Conservation (phyloP, 495 filamentous ascomycete species). For the Ramalina peruviana region DNA sequence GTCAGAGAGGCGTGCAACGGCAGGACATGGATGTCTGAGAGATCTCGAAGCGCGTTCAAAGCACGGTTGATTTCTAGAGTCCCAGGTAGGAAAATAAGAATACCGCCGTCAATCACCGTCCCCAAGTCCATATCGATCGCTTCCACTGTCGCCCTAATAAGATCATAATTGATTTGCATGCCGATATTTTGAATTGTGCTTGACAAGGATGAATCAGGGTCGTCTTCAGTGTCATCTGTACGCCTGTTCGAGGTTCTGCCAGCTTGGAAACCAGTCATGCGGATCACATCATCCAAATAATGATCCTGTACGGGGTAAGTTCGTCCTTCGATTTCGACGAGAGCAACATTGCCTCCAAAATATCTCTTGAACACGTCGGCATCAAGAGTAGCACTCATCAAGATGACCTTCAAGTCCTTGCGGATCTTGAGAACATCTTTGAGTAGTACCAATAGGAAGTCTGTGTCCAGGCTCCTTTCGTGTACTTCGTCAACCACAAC, state of each 20-base stretch:
- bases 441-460: slow-evolving; percentile 83
- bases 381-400: slow-evolving; percentile 98
- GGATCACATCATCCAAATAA: slow-evolving; percentile 80
- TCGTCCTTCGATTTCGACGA: slow-evolving; percentile 75
- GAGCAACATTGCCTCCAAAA: slow-evolving; percentile 60
- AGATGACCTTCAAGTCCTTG: slow-evolving; percentile 74
- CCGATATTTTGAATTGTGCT: slow-evolving; percentile 60
- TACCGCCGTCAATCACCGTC: slow-evolving; percentile 54
- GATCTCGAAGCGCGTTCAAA: slow-evolving; percentile 48
- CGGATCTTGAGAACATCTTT: slow-evolving; percentile 64
- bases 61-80: slow-evolving; percentile 74
- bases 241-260: slow-evolving; percentile 28
- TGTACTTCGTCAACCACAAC: slow-evolving; percentile 96
- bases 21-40: slow-evolving; percentile 64
- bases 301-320: slow-evolving; percentile 84
- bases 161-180: slow-evolving; percentile 82
- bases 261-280: slow-evolving; percentile 56
- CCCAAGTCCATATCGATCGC: slow-evolving; percentile 66
- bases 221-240: slow-evolving; percentile 21
- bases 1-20: slow-evolving; percentile 88
- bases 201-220: slow-evolving; percentile 38
- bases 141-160: slow-evolving; percentile 64
- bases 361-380: slow-evolving; percentile 75
- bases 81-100: slow-evolving; percentile 87
- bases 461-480: slow-evolving; percentile 87